phyloP scores from a whole-genome alignment of 257 asterid species.

The Verbascum thapsus region DNA sequence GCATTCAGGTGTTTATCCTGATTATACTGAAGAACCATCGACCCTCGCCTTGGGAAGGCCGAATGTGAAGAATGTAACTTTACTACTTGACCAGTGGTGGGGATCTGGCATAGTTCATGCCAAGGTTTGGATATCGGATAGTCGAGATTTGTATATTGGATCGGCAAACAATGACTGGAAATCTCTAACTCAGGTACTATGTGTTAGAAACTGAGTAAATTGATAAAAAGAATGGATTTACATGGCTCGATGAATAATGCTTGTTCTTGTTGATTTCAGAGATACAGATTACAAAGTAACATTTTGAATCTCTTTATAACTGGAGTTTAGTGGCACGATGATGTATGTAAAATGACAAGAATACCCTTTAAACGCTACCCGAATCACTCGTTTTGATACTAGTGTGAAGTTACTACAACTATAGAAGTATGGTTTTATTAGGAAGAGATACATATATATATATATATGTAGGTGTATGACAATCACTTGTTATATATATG shows the following conservation, averaged over 20 bases:
- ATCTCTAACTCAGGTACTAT: conserved; percentile 80
- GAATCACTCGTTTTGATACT: background rate
- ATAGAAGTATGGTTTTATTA: conserved; percentile 6
- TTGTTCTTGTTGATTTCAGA: no score
- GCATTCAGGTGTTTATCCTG: conserved; percentile 92
- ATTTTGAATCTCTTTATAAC: no score
- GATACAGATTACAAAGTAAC: no score
- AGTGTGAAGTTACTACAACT: background rate
- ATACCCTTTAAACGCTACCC: no score
- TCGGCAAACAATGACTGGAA: conserved; percentile 96
- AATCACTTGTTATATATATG: no score
- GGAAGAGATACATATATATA: no score
- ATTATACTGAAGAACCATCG: conserved; percentile 71
- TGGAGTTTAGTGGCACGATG: no score
- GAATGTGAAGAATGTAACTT: conserved; percentile 72
- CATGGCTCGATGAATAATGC: no score
- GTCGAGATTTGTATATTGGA: conserved; percentile 70
- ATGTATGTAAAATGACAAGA: no score
- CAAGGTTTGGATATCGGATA: conserved; percentile 90
- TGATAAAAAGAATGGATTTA: no score
- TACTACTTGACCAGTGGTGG: conserved; percentile 74
- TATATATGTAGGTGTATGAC: no score
- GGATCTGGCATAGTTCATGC: conserved; percentile 90
- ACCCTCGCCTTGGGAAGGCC: conserved; percentile 71
- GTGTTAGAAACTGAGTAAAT: no score